Evolutionary conservation across 805 yeast genomes (phyloP).

Genomic region (Candida nonsorbophila): DNA sequence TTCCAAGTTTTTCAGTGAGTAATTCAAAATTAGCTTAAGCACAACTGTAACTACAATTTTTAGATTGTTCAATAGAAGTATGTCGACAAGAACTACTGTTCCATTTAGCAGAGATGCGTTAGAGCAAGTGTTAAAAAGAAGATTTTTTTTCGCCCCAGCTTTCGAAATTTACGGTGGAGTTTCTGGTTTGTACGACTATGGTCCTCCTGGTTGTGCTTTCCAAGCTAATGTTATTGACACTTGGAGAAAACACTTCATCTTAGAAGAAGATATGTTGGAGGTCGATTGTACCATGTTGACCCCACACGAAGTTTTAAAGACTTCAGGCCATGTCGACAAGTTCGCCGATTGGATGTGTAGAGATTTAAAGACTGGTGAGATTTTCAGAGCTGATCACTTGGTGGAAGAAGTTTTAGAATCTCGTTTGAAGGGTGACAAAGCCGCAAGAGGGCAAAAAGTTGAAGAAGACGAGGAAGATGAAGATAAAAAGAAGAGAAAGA

Average conservation of each 20-base stretch:
- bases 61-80: too few species aligned
- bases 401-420: slow-evolving; percentile 97
- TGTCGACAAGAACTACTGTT: slow-evolving; percentile 23
- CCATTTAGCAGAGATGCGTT: slow-evolving; percentile 79
- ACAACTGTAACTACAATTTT: too few species aligned
- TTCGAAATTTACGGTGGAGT: slow-evolving; percentile 98
- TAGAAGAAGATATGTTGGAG: slow-evolving; percentile 98
- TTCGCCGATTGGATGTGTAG: slow-evolving; percentile 99
- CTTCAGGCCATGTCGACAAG: slow-evolving; percentile 99
- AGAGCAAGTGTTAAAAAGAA: slow-evolving; percentile 87
- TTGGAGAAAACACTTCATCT: slow-evolving; percentile 96
- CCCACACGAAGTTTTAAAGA: slow-evolving; percentile 94
- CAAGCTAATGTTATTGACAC: slow-evolving; percentile 92
- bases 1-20: too few species aligned
- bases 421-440: slow-evolving; percentile 93
- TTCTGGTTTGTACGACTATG: slow-evolving; percentile 95
- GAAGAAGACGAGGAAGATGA: slow-evolving; percentile 55
- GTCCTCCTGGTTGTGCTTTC: slow-evolving; percentile 99
- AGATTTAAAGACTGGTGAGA: slow-evolving; percentile 93
- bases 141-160: slow-evolving; percentile 97
- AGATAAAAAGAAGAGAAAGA: slow-evolving; percentile 66
- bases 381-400: slow-evolving; percentile 96
- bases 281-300: slow-evolving; percentile 98
- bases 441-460: slow-evolving; percentile 78
- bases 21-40: too few species aligned